Conservation (phyloP, 225 moss, liverwort and hornwort genomes). For the Sphagnum tenellum region DNA sequence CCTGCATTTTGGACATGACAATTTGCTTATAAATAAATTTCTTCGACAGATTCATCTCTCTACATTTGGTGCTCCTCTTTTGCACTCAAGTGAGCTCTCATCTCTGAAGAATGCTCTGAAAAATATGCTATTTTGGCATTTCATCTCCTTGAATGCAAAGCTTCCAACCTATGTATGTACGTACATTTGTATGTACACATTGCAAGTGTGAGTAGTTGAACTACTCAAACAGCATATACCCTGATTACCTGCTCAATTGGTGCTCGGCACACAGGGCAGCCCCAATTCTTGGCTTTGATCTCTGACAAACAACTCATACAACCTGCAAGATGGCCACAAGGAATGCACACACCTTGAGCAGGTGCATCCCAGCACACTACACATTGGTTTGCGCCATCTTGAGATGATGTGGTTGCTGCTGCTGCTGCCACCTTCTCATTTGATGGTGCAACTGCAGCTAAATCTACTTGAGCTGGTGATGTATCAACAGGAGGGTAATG, state of each 20-base stretch:
- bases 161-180: no score
- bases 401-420: constrained; percentile 27
- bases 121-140: no score
- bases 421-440: constrained; percentile 7
- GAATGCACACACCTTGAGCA: constrained; percentile 85
- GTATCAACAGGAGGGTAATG: constrained; percentile 71
- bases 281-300: constrained; percentile 84
- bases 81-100: no score
- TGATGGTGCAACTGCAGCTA: constrained; percentile 13
- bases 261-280: constrained; percentile 92
- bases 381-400: constrained; percentile 50
- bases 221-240: constrained; percentile 72
- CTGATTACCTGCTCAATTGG: constrained; percentile 82
- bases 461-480: constrained; percentile 51
- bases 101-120: no score
- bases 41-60: no score
- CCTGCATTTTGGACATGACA: no score
- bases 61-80: no score
- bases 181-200: no score
- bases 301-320: constrained; percentile 88
- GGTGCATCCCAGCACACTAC: constrained; percentile 97
- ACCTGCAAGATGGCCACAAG: constrained; percentile 90
- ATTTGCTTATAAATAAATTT: no score
- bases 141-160: no score
- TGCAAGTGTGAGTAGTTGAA: no score